Evolutionary conservation across 306 rosid species (phyloP).

Genomic region (Cajanus cajan): DNA sequence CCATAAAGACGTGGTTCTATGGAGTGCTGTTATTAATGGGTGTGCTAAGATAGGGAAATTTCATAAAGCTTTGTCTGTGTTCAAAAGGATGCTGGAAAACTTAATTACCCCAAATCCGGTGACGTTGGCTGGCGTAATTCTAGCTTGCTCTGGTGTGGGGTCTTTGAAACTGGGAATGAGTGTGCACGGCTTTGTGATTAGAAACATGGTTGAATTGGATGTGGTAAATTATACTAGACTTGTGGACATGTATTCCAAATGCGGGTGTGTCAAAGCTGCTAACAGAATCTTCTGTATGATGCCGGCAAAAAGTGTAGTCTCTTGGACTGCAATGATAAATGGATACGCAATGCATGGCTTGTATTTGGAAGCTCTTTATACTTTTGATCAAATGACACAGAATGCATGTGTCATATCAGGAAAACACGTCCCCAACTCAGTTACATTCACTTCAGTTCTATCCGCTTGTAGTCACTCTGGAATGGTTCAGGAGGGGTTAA

Average conservation of each 20-base stretch:
- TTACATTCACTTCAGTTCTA: conserved; percentile 13
- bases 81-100: conserved; percentile 14
- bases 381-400: conserved; percentile 13
- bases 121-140: not conserved
- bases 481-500: conserved; percentile 23
- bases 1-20: conserved; percentile 21
- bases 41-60: conserved; percentile 15
- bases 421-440: conserved; percentile 1
- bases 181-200: conserved; percentile 19
- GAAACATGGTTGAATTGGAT: conserved; percentile 29
- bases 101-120: conserved; percentile 6
- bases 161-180: conserved; percentile 26
- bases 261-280: conserved; percentile 18
- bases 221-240: conserved; percentile 14
- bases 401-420: not conserved
- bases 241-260: conserved; percentile 22
- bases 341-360: conserved; percentile 15
- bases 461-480: conserved; percentile 23
- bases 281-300: conserved; percentile 17
- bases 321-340: conserved; percentile 32
- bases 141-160: conserved; percentile 27
- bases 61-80: conserved; percentile 14
- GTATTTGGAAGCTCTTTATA: not conserved
- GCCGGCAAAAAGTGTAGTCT: conserved; percentile 11
- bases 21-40: conserved; percentile 12